Base-by-base conservation (phyloP, 1,284 basidiomycete genomes). In the Sporisorium graminicola region DNA sequence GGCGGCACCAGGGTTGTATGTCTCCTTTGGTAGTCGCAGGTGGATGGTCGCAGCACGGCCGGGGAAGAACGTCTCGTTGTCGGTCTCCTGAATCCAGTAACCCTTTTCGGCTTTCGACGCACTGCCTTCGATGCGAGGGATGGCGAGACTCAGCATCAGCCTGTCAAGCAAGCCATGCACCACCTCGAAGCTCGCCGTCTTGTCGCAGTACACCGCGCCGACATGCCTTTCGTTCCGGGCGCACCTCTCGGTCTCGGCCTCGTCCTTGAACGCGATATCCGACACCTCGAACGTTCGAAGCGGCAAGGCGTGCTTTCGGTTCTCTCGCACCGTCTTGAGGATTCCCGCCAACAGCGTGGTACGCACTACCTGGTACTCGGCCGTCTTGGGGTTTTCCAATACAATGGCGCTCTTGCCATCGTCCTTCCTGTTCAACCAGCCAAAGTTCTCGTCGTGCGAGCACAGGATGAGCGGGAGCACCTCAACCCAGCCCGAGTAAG, bases 391-490 rank as follows among this genome's bases (percentile, higher is more conserved):
- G 87, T 99, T 99, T 65, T 92, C 94, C 72, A 99, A 93, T 65
- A 92, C 92, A 77, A 99, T 91, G 10, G 93, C 96, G 37, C 90
- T 89, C 52, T 90, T 90, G 31, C 91, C 91, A 71, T 94, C 91
- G 86, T 98, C 96, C 54, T 88, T 86, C 66, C 91, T 92, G 87
- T 97, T 95, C 74, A 99, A 89, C 88, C 91, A 95, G 54, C 90
- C 91, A 85, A 97, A 99, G 88, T 98, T 98, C 87, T 99, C 96
- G 86, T 98, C 96, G 85, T 96, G 94, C 20, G 94, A 96, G 88
- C 97, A 99, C 92, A 99, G 89, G 85, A 95, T 99, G 62, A 99
- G 89, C 26, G 97, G 94, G 6, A 99, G 88, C 4, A 94, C 95
- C 87, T 99, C 96, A 50, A 94, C 89, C 94, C 96, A 99, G 22